phyloP scores from a whole-genome alignment of 2,329 filamentous ascomycete species.

The Penicillium sp. region DNA sequence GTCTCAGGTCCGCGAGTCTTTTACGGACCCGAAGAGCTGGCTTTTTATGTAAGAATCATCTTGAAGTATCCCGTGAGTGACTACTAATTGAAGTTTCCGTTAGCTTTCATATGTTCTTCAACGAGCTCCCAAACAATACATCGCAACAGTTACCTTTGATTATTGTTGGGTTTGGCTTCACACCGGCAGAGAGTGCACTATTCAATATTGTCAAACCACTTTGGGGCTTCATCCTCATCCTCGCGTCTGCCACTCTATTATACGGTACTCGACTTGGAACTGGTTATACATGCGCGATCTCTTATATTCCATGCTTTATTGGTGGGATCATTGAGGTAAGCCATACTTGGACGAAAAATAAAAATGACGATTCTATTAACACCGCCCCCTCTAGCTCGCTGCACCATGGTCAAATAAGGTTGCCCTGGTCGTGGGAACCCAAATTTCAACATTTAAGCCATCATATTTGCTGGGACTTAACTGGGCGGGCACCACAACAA shows the following conservation, averaged over 20 bases:
- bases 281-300: slow-evolving; percentile 11
- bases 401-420: slow-evolving; percentile 31
- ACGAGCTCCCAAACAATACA: slow-evolving; percentile 13
- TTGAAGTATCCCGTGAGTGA: background rate
- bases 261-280: slow-evolving; percentile 9
- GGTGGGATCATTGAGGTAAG: slow-evolving; percentile 11
- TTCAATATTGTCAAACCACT: slow-evolving; percentile 13
- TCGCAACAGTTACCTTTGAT: slow-evolving; percentile 10
- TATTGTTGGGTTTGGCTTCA: slow-evolving; percentile 12
- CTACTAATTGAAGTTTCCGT: background rate
- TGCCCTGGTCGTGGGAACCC: slow-evolving; percentile 32
- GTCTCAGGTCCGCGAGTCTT: slow-evolving; percentile 9
- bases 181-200: slow-evolving; percentile 9
- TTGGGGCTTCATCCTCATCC: slow-evolving; percentile 9
- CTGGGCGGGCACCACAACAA: slow-evolving; percentile 24
- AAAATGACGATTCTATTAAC: background rate
- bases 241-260: slow-evolving; percentile 3
- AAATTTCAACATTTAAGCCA: slow-evolving; percentile 36
- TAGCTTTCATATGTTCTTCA: slow-evolving; percentile 15
- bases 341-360: background rate
- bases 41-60: slow-evolving; percentile 9
- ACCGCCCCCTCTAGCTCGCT: background rate
- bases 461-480: slow-evolving; percentile 33
- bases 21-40: slow-evolving; percentile 10
- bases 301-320: slow-evolving; percentile 11